Conservation (phyloP, 2,329 filamentous ascomycete genomes). For the Metarhizium humberi region DNA sequence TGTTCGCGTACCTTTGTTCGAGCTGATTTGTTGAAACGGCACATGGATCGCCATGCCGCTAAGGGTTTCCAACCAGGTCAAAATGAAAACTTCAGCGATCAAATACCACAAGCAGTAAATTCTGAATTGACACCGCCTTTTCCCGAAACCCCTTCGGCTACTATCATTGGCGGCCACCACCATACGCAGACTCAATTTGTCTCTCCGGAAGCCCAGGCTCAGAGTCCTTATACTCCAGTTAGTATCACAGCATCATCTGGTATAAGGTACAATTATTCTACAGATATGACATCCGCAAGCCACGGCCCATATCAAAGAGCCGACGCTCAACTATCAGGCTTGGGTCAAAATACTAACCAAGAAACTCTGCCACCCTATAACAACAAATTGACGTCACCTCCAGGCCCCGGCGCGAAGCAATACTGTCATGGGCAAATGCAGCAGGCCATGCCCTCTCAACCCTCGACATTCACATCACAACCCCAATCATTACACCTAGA, state of each 20-base stretch:
- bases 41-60: conserved; percentile 71
- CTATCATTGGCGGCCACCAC: neutral
- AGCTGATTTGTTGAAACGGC: conserved; percentile 81
- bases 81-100: conserved; percentile 1
- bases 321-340: conserved; percentile 17
- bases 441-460: conserved; percentile 33
- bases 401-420: conserved; percentile 13
- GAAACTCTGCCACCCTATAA: neutral
- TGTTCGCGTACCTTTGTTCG: conserved; percentile 88
- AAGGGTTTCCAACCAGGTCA: conserved; percentile 69
- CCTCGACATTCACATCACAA: conserved; percentile 42
- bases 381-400: neutral
- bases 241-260: conserved; percentile 22
- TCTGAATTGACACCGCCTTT: conserved; percentile 6
- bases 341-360: conserved; percentile 23
- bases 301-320: conserved; percentile 1
- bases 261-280: neutral
- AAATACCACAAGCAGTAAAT: neutral
- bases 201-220: conserved; percentile 33
- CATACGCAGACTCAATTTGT: conserved; percentile 27
- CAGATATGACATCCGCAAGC: conserved; percentile 2
- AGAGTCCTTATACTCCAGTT: conserved; percentile 38
- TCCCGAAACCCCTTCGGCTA: conserved; percentile 9
- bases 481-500: conserved; percentile 55
- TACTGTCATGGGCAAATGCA: conserved; percentile 37